Conservation (phyloP, 2,329 filamentous ascomycete genomes). For the Fusarium sp. region DNA sequence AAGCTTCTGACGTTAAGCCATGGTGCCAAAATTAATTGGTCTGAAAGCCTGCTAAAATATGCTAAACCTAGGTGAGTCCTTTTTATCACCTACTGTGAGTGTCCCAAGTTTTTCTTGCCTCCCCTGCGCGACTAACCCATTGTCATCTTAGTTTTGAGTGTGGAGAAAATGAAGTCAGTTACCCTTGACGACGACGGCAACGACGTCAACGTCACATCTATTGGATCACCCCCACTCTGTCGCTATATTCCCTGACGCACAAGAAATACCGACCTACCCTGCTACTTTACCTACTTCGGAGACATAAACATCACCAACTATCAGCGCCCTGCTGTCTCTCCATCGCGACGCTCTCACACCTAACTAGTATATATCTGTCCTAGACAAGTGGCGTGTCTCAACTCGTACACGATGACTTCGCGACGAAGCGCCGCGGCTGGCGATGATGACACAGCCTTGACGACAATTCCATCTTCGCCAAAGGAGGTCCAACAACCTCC, state of each 20-base stretch:
- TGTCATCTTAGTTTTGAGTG: background rate
- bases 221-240: background rate
- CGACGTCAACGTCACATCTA: slow-evolving; percentile 1
- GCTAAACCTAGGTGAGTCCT: accelerated
- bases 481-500: slow-evolving; percentile 10
- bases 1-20: background rate
- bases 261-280: background rate
- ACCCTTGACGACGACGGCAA: background rate
- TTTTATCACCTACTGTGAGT: background rate
- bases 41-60: background rate
- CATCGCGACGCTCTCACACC: slow-evolving; percentile 7
- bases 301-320: background rate
- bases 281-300: background rate
- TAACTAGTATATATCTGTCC: background rate
- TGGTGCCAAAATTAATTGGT: background rate
- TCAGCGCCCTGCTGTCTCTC: background rate
- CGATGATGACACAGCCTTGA: slow-evolving; percentile 28
- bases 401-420: slow-evolving; percentile 29
- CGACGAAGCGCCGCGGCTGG: slow-evolving; percentile 34
- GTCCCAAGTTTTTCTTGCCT: background rate
- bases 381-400: slow-evolving; percentile 13
- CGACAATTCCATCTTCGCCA: slow-evolving; percentile 17
- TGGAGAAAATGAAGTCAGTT: background rate
- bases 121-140: slow-evolving; percentile 12
- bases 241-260: slow-evolving; percentile 9